These are phyloP conservation scores for Beauveria medogensis DNA, from an alignment of 2,329 filamentous ascomycete genomes.

Conservation along the genomic window DNA sequence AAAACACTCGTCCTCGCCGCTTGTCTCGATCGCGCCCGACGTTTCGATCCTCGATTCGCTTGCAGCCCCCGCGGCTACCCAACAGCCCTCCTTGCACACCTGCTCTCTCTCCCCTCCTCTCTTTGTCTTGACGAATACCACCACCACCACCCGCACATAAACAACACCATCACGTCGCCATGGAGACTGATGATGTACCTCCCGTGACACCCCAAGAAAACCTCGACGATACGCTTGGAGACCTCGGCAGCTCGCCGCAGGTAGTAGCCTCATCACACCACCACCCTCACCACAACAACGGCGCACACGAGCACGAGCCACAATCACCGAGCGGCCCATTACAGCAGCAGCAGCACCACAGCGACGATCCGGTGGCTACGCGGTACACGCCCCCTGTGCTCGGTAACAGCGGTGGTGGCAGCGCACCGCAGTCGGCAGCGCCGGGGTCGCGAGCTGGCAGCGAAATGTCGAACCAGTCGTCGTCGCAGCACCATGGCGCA, in stretches of 20 bases:
- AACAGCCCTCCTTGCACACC: background rate
- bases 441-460: conserved; percentile 45
- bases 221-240: conserved; percentile 42
- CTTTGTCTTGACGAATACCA: background rate
- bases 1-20: background rate
- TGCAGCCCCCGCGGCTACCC: conserved; percentile 9
- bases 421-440: conserved; percentile 16
- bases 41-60: background rate
- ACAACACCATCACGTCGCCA: conserved; percentile 11
- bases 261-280: conserved; percentile 18
- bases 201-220: conserved; percentile 23
- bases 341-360: conserved; percentile 31
- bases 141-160: background rate
- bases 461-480: conserved; percentile 38
- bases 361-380: conserved; percentile 35
- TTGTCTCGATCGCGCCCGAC: background rate
- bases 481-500: conserved; percentile 20
- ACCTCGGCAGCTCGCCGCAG: conserved; percentile 41
- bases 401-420: background rate
- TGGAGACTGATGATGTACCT: conserved; percentile 8
- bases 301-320: conserved; percentile 36
- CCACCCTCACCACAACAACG: conserved; percentile 20
- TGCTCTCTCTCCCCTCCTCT: background rate
- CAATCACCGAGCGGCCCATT: conserved; percentile 40
- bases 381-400: conserved; percentile 33